Base-by-base conservation (phyloP, 2,329 filamentous ascomycete species). In the Aschersonia sp. region DNA sequence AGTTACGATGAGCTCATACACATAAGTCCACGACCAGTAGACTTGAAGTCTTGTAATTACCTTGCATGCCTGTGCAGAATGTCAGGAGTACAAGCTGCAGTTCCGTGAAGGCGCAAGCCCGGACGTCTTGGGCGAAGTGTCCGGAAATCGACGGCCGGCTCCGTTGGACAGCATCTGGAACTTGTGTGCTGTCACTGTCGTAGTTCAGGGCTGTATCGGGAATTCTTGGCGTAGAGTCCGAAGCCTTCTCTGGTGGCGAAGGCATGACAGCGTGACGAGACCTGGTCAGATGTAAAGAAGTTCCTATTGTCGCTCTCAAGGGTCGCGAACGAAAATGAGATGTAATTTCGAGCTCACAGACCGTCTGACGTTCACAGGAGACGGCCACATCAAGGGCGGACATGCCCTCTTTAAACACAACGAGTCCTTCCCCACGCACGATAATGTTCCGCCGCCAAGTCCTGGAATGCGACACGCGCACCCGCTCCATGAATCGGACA, bases 51-150 rank as follows among this genome's bases (percentile, higher is more conserved):
- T 20, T 20, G 20, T 20, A 20, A 20, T 50, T 31, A 66, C 68
- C 68, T 66, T 75, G 72, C 35, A 75, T 67, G 30, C 72, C 72
- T 35, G 71, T 73, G 51, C 66, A 73, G 47, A 75, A 69, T 0
- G 72, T 74, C 40, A 74, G 56, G 41, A 73, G 51, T 2, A 72
- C 47, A 30, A 74, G 61, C 52, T 74, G 67, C 12, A 69, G 43
- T 52, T 75, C 72, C 31, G 64, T 66, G 51, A 73, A 65, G 3
- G 55, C 43, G 0, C 66, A 67, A 9, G 66, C 59, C 40, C 63
- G 59, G 41, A 75, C 58, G 28, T 62, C 51, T 46, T 60, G 45
- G 3, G 49, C 51, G 10, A 62, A 50, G 42, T 60, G 53, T 2
- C 43, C n/a, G 40, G 48, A 30, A 9, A 54, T 12, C 35, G 41